Percentiles rank a stretch among this genome's conserved stretches.
Evolutionary conservation across 78 protist genomes (phyloP).

Genomic region (Cavenderia fasciculata): DNA sequence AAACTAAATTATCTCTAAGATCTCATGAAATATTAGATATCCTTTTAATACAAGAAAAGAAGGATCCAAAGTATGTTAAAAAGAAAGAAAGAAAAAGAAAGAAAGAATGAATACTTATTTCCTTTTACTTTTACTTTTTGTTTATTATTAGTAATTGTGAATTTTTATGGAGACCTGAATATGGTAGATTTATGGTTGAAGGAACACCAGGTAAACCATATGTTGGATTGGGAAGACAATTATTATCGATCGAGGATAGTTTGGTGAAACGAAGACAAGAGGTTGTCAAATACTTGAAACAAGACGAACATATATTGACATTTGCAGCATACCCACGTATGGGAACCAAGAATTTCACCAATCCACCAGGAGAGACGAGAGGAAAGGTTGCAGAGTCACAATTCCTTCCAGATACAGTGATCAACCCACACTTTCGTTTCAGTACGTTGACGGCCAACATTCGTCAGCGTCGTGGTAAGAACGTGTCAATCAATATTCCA

Average conservation of each 20-base stretch:
- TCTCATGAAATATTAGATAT: conserved; percentile 67
- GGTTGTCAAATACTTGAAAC: conserved; percentile 18
- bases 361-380: conserved; percentile 29
- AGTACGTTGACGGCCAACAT: conserved; percentile 94
- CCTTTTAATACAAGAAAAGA: conserved; percentile 43
- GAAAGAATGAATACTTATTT: neutral
- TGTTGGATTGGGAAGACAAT: conserved; percentile 55
- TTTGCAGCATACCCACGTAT: conserved; percentile 71
- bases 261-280: conserved; percentile 22
- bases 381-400: conserved; percentile 85
- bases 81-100: neutral
- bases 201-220: conserved; percentile 96
- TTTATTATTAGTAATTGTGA: conserved; percentile 16
- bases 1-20: conserved; percentile 63
- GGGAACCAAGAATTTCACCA: conserved; percentile 78
- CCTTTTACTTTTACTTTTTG: neutral
- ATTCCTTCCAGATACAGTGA: conserved; percentile 90
- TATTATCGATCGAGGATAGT: conserved; percentile 14
- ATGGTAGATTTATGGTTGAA: conserved; percentile 94
- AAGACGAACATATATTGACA: conserved; percentile 51
- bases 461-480: conserved; percentile 88
- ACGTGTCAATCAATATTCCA: conserved; percentile 93
- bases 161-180: conserved; percentile 95
- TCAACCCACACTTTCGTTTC: conserved; percentile 94
- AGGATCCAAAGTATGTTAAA: conserved; percentile 4